phyloP scores from a whole-genome alignment of 1,139 yeast species.

The Suhomyces maxii region DNA sequence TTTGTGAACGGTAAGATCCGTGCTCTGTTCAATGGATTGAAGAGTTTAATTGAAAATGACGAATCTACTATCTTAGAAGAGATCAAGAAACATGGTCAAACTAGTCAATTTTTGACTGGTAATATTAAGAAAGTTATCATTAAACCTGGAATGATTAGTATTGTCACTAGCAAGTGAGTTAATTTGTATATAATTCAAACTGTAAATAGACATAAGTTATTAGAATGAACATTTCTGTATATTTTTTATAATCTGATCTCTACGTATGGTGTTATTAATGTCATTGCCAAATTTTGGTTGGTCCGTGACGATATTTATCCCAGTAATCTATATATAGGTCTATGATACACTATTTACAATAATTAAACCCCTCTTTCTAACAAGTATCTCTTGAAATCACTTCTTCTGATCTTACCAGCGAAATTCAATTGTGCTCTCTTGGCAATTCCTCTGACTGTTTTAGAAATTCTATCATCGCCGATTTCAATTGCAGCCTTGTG shows the following conservation, averaged over 20 bases:
- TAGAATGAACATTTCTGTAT: not conserved
- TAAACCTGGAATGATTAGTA: constrained; percentile 31
- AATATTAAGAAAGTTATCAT: constrained; percentile 23
- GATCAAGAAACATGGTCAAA: constrained; percentile 10
- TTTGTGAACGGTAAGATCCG: constrained; percentile 72
- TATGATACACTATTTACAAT: constrained; percentile 19
- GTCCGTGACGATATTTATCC: not conserved
- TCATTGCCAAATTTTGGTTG: no score
- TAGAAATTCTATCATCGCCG: constrained; percentile 47
- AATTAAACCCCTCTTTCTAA: constrained; percentile 33
- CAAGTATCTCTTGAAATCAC: constrained; percentile 32
- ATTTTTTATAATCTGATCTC: no score
- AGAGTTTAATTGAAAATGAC: constrained; percentile 30
- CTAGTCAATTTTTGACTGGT: constrained; percentile 8
- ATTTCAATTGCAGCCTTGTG: constrained; percentile 47
- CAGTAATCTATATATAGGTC: constrained; percentile 3
- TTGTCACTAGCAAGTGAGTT: constrained; percentile 17
- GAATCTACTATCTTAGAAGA: constrained; percentile 22
- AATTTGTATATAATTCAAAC: not conserved
- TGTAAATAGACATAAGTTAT: constrained; percentile 1
- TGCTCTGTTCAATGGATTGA: constrained; percentile 42
- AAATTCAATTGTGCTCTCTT: constrained; percentile 34
- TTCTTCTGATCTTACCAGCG: constrained; percentile 42
- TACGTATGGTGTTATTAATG: no score
- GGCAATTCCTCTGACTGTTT: constrained; percentile 35